A percentile compares a stretch with the other conserved stretches of the same genome.
Conservation (phyloP, 345 rosid species). For the Brassica juncea region DNA sequence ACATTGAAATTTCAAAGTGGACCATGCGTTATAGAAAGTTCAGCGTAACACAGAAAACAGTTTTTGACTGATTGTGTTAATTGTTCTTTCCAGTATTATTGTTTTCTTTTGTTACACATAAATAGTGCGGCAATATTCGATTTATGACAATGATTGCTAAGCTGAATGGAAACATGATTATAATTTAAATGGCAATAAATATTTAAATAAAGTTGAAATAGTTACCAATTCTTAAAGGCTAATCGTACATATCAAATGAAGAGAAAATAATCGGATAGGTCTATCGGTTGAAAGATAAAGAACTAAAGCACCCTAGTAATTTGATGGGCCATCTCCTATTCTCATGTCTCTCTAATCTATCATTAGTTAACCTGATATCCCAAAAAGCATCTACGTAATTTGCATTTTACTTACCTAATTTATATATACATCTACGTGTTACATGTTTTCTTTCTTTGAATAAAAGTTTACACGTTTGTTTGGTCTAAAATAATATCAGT, state of each 20-base stretch:
- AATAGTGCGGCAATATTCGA: too few species aligned
- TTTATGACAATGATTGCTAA: constrained; percentile 4
- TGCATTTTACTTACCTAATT: background rate
- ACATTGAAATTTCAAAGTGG: too few species aligned
- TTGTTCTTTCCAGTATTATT: too few species aligned
- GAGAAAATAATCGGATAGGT: constrained; percentile 50
- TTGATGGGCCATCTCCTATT: constrained; percentile 52
- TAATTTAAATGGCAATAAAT: constrained; percentile 31
- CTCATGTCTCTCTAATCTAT: constrained; percentile 50
- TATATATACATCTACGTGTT: background rate
- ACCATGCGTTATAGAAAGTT: too few species aligned
- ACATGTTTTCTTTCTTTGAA: too few species aligned
- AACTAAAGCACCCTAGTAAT: constrained; percentile 54
- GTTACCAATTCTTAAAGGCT: constrained; percentile 45
- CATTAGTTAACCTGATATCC: constrained; percentile 22
- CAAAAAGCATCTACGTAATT: background rate
- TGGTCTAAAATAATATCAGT: constrained; percentile 7
- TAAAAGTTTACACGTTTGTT: background rate
- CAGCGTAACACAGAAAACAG: too few species aligned
- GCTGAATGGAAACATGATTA: constrained; percentile 19
- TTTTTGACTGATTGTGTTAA: too few species aligned
- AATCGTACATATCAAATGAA: constrained; percentile 59
- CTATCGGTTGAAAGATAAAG: constrained; percentile 48
- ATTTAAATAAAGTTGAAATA: constrained; percentile 35
- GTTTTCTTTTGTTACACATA: too few species aligned